Evolutionary conservation across 2,329 filamentous ascomycete species (phyloP), one percentile per base, ranked within the genome.

Genomic region (Curvularia sp.): DNA sequence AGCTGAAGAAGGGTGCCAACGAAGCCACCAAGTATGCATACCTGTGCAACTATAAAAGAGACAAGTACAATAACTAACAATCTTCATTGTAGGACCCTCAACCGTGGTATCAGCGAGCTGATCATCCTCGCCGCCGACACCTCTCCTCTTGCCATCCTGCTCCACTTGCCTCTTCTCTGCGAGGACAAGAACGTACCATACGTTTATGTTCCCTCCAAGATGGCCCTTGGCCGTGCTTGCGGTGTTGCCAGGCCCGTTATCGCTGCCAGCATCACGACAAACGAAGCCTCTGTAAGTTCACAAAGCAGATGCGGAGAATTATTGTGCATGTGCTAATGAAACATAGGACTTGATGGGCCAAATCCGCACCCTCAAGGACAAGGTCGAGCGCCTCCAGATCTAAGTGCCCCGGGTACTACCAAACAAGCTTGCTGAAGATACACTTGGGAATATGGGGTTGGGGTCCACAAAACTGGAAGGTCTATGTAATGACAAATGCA

Each of bases 331-430:
- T 27, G 13, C 47, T 49, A 49, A 49, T 23, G 4, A 28, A 5
- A 28, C 8, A 15, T 6, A 49, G 47, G 57, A 61, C 79, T 84
- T 98, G 60, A 91, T 89, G 79, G 86, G 87, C 74, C 92, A 96
- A 84, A 97, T 98, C 79, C 86, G 90, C 71, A 85, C 88, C 66
- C 84, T 97, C 74, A 96, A 94, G 84, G 91, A 96, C 81, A 96
- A 97, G 87, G 91, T 98, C 55, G 94, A 98, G 86, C 87, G 93
- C 72, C 86, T 97, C 69, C 93, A 94, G 83, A 97, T 97, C 82
- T 97, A 80, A 60, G 43, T 1, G 13, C 15, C 12, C 6, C n/a
- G 7, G 5, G 2, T 21, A 15, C 15, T 10, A 21, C 10, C 13
- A 12, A 10, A 39, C 12, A 3, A 47, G 12, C 27, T 10, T 52